A percentile compares a stretch with the other conserved stretches of the same genome.
Conservation (phyloP, 495 filamentous ascomycete genomes). For the Hypomontagnella monticulosa region DNA sequence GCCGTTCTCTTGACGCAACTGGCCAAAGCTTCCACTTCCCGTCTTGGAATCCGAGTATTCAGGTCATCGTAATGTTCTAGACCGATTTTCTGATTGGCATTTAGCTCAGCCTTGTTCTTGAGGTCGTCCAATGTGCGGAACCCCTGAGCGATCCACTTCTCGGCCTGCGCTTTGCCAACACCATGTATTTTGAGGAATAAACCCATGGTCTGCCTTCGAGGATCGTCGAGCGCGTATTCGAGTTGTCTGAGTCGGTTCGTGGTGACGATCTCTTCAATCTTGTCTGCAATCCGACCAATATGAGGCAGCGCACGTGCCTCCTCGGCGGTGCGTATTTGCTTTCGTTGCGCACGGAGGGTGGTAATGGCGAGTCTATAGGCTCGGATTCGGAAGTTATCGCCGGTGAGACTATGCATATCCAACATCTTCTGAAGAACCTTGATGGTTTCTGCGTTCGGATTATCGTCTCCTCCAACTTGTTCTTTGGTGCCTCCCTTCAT, state of each 20-base stretch:
- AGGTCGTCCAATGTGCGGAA: conserved; percentile 80
- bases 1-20: conserved; percentile 71
- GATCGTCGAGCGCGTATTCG: conserved; percentile 71
- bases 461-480: conserved; percentile 29
- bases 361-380: conserved; percentile 85
- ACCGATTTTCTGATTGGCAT: conserved; percentile 78
- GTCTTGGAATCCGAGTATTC: conserved; percentile 79
- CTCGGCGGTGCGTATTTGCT: conserved; percentile 71
- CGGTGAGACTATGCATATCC: conserved; percentile 77
- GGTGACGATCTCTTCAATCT: conserved; percentile 88
- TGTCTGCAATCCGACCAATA: conserved; percentile 82
- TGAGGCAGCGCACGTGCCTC: conserved; percentile 75
- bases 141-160: conserved; percentile 81
- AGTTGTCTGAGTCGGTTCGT: conserved; percentile 80
- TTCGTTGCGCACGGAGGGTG: conserved; percentile 72
- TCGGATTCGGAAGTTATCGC: conserved; percentile 81
- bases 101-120: conserved; percentile 69
- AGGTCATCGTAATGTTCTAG: conserved; percentile 87
- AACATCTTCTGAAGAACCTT: conserved; percentile 83
- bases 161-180: conserved; percentile 75
- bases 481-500: conserved; percentile 53
- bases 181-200: conserved; percentile 83
- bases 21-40: conserved; percentile 77
- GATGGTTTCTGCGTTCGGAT: conserved; percentile 79
- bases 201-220: conserved; percentile 69